Evolutionary conservation across 2,329 filamentous ascomycete genomes (phyloP).

Genomic region (Anthostomella pinea): DNA sequence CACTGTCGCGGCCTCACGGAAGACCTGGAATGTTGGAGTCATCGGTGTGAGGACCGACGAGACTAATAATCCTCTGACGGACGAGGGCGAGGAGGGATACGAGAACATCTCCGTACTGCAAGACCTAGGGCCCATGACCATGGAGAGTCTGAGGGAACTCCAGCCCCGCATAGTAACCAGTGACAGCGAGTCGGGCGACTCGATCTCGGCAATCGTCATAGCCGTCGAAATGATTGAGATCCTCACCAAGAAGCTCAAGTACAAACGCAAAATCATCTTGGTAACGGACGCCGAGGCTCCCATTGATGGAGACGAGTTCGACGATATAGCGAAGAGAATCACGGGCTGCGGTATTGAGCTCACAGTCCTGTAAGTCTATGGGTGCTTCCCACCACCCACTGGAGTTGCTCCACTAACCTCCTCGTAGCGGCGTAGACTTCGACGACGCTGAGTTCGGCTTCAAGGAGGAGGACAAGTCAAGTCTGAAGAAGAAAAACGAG

Average conservation of each 20-base stretch:
- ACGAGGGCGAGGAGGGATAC: conserved; percentile 72
- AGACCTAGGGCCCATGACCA: conserved; percentile 55
- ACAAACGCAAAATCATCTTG: conserved; percentile 74
- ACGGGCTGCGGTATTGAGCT: conserved; percentile 76
- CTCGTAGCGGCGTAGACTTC: conserved; percentile 78
- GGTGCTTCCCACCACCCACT: neutral
- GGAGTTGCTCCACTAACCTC: conserved; percentile 12
- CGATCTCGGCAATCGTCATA: conserved; percentile 81
- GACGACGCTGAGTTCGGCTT: conserved; percentile 86
- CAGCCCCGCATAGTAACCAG: conserved; percentile 65
- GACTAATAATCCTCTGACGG: conserved; percentile 65
- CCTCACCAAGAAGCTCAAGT: conserved; percentile 80
- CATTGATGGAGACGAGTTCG: conserved; percentile 70
- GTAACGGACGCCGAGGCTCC: conserved; percentile 76
- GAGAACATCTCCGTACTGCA: conserved; percentile 80
- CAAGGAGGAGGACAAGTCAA: conserved; percentile 84
- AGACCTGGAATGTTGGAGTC: conserved; percentile 73
- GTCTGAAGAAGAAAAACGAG: conserved; percentile 75
- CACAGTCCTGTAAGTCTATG: conserved; percentile 64
- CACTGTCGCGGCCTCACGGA: conserved; percentile 65
- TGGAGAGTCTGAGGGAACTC: conserved; percentile 68
- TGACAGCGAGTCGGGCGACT: conserved; percentile 69
- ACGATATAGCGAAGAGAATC: conserved; percentile 69
- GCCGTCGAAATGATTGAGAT: conserved; percentile 82
- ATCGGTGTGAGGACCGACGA: conserved; percentile 79